A percentile compares a stretch with the other conserved stretches of the same genome.
These are phyloP conservation scores for Coemansia umbellata DNA, from an alignment of 192 early-diverging fungal species.

Conservation along the genomic window DNA sequence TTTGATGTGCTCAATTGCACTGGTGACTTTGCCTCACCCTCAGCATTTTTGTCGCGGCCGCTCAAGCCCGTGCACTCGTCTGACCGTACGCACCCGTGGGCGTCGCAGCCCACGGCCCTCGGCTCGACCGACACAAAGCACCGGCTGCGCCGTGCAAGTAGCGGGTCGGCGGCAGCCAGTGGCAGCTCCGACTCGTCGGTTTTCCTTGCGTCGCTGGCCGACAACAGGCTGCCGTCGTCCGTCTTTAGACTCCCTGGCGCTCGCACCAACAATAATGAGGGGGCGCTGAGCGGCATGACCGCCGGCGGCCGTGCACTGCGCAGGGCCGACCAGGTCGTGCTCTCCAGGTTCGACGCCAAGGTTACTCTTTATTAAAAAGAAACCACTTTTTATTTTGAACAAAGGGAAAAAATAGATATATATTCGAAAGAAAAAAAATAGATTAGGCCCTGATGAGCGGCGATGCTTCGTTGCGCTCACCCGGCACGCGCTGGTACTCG, in stretches of 20 bases:
- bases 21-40: constrained; percentile 31
- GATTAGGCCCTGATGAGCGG: constrained; percentile 20
- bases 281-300: constrained; percentile 35
- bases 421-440: not conserved
- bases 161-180: not conserved
- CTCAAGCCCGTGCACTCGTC: constrained; percentile 25
- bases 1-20: constrained; percentile 45
- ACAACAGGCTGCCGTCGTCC: constrained; percentile 28
- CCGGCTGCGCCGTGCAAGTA: constrained; percentile 14
- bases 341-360: constrained; percentile 37
- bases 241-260: constrained; percentile 33
- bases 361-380: constrained; percentile 5
- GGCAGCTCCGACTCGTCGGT: constrained; percentile 27
- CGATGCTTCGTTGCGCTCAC: constrained; percentile 19
- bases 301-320: constrained; percentile 34
- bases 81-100: constrained; percentile 22
- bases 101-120: not conserved
- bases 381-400: not conserved
- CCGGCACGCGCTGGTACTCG: constrained; percentile 24
- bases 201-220: constrained; percentile 1
- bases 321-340: constrained; percentile 20
- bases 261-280: not conserved
- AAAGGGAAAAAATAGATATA: not conserved
- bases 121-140: constrained; percentile 8
- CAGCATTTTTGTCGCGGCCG: constrained; percentile 20